Evolutionary conservation across 148 eudicot genomes (phyloP).

Genomic region (Chenopodium formosanum): DNA sequence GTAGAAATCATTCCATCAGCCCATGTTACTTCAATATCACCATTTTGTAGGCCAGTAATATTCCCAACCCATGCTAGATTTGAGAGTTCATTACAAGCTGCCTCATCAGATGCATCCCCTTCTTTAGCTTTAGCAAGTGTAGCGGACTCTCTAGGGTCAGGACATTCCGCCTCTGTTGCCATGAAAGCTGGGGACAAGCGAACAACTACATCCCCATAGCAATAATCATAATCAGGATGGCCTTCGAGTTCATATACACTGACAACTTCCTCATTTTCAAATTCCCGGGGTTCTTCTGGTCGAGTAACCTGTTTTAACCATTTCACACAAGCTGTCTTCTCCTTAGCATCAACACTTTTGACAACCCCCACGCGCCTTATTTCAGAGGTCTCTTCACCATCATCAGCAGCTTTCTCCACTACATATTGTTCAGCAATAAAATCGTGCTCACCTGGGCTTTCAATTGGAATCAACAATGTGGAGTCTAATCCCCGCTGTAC

Average conservation of each 20-base stretch:
- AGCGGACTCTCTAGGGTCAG: conserved; percentile 31
- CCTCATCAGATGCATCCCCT: conserved; percentile 35
- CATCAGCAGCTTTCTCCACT: conserved; percentile 83
- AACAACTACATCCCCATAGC: conserved; percentile 97
- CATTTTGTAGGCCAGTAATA: conserved; percentile 87
- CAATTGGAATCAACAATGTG: conserved; percentile 71
- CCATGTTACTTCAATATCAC: conserved; percentile 98
- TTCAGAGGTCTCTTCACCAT: conserved; percentile 51
- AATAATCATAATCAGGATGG: conserved; percentile 94
- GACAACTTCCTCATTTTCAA: conserved; percentile 84
- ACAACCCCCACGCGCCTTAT: conserved; percentile 87
- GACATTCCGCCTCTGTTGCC: conserved; percentile 25
- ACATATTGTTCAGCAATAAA: conserved; percentile 95
- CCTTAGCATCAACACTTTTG: conserved; percentile 91
- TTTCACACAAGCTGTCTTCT: conserved; percentile 80
- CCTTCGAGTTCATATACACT: conserved; percentile 98
- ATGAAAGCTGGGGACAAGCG: conserved; percentile 66
- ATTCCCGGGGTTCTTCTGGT: conserved; percentile 84
- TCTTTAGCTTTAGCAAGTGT: conserved; percentile 22
- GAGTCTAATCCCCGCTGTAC: conserved; percentile 52
- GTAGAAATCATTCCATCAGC: conserved; percentile 93
- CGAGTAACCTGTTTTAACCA: conserved; percentile 83
- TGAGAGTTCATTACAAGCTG: conserved; percentile 42
- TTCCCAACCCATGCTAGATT: conserved; percentile 97
- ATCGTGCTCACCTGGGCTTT: conserved; percentile 96